Evolutionary conservation across 2,329 filamentous ascomycete genomes (phyloP), one percentile per base, ranked within the genome.

Genomic region (Hypocreales sp.): DNA sequence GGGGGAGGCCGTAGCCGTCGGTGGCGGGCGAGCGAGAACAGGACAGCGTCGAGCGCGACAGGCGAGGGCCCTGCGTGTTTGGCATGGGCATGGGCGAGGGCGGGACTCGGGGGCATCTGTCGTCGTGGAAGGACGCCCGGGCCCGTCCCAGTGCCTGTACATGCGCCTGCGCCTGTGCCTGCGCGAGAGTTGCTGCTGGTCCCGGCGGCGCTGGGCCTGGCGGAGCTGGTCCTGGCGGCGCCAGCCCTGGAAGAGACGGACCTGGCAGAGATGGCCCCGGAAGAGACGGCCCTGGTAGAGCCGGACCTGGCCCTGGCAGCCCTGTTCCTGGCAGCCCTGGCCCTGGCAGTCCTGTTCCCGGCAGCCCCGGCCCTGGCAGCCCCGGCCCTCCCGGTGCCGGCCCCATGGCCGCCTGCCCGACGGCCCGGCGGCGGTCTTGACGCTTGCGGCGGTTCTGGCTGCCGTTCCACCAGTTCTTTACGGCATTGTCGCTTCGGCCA

Each of bases 401-500:
- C n/a, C n/a, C n/a, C n/a, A n/a, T n/a, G n/a, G n/a, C n/a, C 4
- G 15, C 19, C n/a, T 35, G 34, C 2, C 36, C 15, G 8, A 11
- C 11, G 6, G n/a, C 12, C 9, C 14, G 22, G 7, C 29, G 20
- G n/a, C 19, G 22, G 4, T 14, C 13, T 28, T 60, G 50, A 38
- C 73, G 60, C 44, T 61, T 66, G 43, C 78, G 67, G 44, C 84
- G 72, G 57, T 93, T 93, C 66, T 86, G 79, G 48, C 78, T 81
- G 26, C 86, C 84, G 48, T 93, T 93, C 81, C 81, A 93, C 83
- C 84, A 94, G 53, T 94, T 94, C 69, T 94, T 94, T 36, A 94
- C 82, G 16, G 82, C 79, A 45, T 94, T 94, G 59, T 94, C 86
- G 51, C 84, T 92, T 45, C 86, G 77, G 37, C 83, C 83, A 29